These are phyloP conservation scores for Pilaira anomala DNA, from an alignment of 192 early-diverging fungal genomes.

Conservation along the genomic window DNA sequence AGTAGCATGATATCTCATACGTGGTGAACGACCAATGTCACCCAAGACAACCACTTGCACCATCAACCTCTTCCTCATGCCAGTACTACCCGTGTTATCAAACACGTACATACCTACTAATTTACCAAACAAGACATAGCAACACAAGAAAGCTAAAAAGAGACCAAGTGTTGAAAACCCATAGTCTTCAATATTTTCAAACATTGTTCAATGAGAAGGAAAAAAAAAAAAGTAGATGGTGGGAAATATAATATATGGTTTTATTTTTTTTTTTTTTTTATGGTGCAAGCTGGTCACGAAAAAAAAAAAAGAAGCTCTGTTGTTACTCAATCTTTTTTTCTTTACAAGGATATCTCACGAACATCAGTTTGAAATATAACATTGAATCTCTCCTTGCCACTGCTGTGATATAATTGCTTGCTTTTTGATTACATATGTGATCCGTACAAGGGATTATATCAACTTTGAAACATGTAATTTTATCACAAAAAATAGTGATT, in stretches of 20 bases:
- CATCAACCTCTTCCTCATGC: constrained; percentile 17
- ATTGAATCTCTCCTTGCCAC: too few species aligned
- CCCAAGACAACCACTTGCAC: constrained; percentile 69
- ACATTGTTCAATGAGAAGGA: background rate
- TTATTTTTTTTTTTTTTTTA: constrained; percentile 7
- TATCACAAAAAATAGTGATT: too few species aligned
- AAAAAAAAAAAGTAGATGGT: background rate
- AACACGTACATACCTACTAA: constrained; percentile 20
- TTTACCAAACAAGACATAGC: constrained; percentile 16
- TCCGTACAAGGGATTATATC: too few species aligned
- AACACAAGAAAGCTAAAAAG: constrained; percentile 17
- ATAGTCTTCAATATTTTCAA: background rate
- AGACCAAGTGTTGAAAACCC: constrained; percentile 14
- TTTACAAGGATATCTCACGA: too few species aligned
- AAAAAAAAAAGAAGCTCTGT: too few species aligned
- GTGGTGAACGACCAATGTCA: constrained; percentile 82
- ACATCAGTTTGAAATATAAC: too few species aligned
- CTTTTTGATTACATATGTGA: too few species aligned
- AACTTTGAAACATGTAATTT: too few species aligned
- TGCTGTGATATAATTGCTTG: too few species aligned
- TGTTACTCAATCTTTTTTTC: too few species aligned
- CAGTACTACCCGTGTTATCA: background rate
- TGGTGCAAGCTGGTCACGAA: background rate
- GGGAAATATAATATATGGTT: background rate
- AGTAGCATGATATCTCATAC: constrained; percentile 90